These are phyloP conservation scores for Haplosporangium gracile DNA, from an alignment of 192 early-diverging fungal genomes.

Conservation along the genomic window DNA sequence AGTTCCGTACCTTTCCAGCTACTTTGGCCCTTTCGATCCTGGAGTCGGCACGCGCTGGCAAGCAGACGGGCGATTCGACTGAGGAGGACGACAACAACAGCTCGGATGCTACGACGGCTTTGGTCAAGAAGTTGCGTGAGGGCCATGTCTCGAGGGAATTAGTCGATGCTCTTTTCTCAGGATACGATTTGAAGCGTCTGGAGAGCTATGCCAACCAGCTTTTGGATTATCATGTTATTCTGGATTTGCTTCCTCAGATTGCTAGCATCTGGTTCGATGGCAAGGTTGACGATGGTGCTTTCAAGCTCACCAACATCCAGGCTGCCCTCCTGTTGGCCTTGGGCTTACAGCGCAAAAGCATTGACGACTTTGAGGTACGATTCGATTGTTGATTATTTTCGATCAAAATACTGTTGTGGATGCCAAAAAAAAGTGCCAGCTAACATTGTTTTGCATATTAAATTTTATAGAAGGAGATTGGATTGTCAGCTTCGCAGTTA, in stretches of 20 bases:
- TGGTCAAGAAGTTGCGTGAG: conserved; percentile 46
- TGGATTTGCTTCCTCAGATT: conserved; percentile 91
- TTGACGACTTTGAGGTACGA: conserved; percentile 82
- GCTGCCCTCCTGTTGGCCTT: conserved; percentile 88
- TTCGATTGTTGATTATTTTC: too few relatives aligned
- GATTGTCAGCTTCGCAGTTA: conserved; percentile 85
- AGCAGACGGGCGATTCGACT: conserved; percentile 41
- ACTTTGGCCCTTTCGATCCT: conserved; percentile 87
- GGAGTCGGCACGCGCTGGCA: conserved; percentile 76
- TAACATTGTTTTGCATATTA: background rate
- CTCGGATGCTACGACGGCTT: background rate
- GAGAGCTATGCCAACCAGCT: conserved; percentile 97
- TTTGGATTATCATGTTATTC: conserved; percentile 96
- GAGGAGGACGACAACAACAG: conserved; percentile 10
- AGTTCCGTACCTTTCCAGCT: conserved; percentile 87
- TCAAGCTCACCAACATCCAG: conserved; percentile 90
- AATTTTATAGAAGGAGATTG: conserved; percentile 78
- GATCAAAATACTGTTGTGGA: background rate
- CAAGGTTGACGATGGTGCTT: conserved; percentile 61
- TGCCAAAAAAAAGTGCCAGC: background rate
- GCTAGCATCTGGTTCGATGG: conserved; percentile 85
- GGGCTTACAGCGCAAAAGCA: conserved; percentile 93
- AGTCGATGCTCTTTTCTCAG: conserved; percentile 67
- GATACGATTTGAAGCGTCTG: conserved; percentile 95
- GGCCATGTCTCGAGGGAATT: conserved; percentile 43